phyloP scores from a whole-genome alignment of 2,329 filamentous ascomycete genomes.

The Lecanicillium sp. region DNA sequence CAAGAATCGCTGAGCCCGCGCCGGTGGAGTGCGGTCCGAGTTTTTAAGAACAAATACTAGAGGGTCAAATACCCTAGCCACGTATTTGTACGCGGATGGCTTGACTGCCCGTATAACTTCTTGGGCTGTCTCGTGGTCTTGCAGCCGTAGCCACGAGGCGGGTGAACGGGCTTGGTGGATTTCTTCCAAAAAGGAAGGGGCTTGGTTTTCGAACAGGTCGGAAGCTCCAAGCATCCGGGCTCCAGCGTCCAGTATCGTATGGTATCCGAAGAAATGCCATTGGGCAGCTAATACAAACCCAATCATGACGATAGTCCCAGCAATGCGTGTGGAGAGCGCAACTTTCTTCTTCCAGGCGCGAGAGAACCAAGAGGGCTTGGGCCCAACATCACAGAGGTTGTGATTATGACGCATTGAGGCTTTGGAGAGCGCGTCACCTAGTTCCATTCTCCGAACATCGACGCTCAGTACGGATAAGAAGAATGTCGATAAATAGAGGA shows the following conservation, averaged over 20 bases:
- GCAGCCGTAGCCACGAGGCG: conserved; percentile 66
- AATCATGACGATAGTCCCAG: conserved; percentile 65
- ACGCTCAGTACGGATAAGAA: conserved; percentile 74
- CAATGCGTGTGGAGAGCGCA: conserved; percentile 64
- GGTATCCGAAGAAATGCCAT: conserved; percentile 67
- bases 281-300: conserved; percentile 67
- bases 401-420: conserved; percentile 36
- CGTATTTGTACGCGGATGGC: conserved; percentile 61
- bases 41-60: conserved; percentile 64
- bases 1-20: conserved; percentile 24
- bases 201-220: conserved; percentile 16
- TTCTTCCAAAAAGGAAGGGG: conserved; percentile 39
- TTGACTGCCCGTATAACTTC: conserved; percentile 73
- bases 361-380: conserved; percentile 42
- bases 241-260: conserved; percentile 29
- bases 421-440: conserved; percentile 62
- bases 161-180: conserved; percentile 72
- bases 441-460: conserved; percentile 68
- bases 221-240: conserved; percentile 15
- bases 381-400: conserved; percentile 15
- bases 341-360: conserved; percentile 56
- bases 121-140: conserved; percentile 70
- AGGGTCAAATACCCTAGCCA: conserved; percentile 68
- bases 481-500: conserved; percentile 71
- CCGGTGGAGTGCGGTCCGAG: conserved; percentile 55